These are phyloP conservation scores for Pleomassaria siparia DNA, from an alignment of 2,329 filamentous ascomycete genomes.

Conservation along the genomic window DNA sequence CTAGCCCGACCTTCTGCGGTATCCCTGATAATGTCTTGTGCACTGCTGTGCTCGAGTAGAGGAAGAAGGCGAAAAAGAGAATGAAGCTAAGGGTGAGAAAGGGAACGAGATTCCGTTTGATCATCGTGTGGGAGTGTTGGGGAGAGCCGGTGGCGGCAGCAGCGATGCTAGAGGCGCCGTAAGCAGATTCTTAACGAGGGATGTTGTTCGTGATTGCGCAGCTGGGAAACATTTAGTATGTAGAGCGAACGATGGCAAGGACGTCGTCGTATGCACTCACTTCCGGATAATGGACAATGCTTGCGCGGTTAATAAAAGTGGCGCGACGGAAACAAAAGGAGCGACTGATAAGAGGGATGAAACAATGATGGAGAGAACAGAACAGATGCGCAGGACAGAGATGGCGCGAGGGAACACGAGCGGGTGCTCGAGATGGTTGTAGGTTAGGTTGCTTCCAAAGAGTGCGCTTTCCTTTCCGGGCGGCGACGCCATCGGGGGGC, in stretches of 20 bases:
- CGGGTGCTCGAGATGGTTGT: no score
- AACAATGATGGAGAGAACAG: constrained; percentile 1
- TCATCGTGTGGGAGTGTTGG: constrained; percentile 14
- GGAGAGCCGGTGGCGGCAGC: not conserved
- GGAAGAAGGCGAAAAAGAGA: constrained; percentile 39
- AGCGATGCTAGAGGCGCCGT: not conserved
- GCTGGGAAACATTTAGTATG: not conserved
- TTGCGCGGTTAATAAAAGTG: not conserved
- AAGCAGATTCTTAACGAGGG: not conserved
- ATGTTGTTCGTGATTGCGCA: not conserved
- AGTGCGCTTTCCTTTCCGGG: not conserved
- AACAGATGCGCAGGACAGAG: constrained; percentile 4
- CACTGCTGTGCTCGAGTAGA: constrained; percentile 38
- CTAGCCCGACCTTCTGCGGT: constrained; percentile 45
- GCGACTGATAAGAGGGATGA: not conserved
- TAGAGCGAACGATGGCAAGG: not conserved
- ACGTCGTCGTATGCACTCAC: not conserved
- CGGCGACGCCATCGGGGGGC: not conserved
- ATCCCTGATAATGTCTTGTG: constrained; percentile 41
- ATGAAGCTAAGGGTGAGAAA: constrained; percentile 31
- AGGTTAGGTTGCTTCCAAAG: not conserved
- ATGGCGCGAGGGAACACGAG: not conserved
- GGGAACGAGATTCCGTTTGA: constrained; percentile 31
- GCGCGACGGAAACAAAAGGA: not conserved
- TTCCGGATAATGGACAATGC: not conserved